Base-by-base conservation (phyloP, 2,329 filamentous ascomycete species). In the Ceratocystis alfenasii region DNA sequence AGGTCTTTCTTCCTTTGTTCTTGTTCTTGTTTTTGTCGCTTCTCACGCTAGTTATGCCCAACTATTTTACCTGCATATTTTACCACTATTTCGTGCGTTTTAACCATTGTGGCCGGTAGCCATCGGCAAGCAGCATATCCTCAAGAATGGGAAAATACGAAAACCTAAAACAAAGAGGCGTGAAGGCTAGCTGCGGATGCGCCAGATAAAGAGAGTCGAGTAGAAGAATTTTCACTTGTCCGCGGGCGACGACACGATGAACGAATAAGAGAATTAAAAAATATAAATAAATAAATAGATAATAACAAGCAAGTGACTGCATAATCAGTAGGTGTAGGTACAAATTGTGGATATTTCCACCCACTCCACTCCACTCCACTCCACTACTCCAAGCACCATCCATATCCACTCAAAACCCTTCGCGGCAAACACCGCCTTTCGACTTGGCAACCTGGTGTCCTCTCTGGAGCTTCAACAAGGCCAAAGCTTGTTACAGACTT, bases 141-240 rank as follows among this genome's bases (percentile, higher is more conserved):
- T 4, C 4, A 53, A 25, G 25, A 53, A 28, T 15, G 17, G 25
- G 7, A 12, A 5, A 28, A 53, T 48, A 28, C 8, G 20, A 53
- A 53, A 25, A 53, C 5, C 20, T 17, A 25, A 25, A 3, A 53
- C 25, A 53, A 53, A n/a, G 48, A 7, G 48, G 48, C n/a, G 17
- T 10, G 12, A 15, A 53, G 22, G 25, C 36, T 41, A 41, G 36
- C 36, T 41, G 10, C 36, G 46, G 20, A 1, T 25, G 25, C 4
- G 8, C 48, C 20, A 17, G 20, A 22, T 15, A 10, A 1, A 53
- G 4, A 28, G 25, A 25, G 48, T 5, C 8, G 15, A 53, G 15
- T 12, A 53, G 22, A 15, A 53, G 55, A 59, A 20, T 59, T 59
- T 59, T 36, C 55, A 59, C 55, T 59, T 33, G 55, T 30, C 55